Evolutionary conservation across 2,329 filamentous ascomycete genomes (phyloP), one percentile per base, ranked within the genome.

Genomic region (Tolypocladium cylindrosporum): DNA sequence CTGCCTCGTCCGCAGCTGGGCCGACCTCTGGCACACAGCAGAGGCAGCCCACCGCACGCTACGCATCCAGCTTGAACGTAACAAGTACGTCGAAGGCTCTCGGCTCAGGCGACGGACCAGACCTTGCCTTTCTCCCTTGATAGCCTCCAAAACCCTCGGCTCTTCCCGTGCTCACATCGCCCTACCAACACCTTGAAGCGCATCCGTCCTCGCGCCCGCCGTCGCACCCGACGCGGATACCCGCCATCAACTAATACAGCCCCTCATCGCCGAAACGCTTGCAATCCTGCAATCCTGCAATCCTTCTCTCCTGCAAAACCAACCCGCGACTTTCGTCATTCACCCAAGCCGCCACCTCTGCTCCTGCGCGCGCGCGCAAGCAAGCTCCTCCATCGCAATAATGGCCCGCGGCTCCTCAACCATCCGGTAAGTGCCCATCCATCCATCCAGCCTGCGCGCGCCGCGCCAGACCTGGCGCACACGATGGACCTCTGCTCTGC

Each of bases 321-420:
- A 31, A 16, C 21, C 24, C 24, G 4, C 43, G 24, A 24, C 21
- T 11, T 14, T 50, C 45, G 45, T 34, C 27, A 16, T 16, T 34
- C 34, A 31, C 14, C 31, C 24, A 3, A 8, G 19, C 48, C 31
- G 31, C 48, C 31, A 14, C 31, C 9, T 36, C 19, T 36, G 19
- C 19, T 37, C 45, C 31, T 36, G 19, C 48, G 31, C 48, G 19
- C 48, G 42, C 21, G 31, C 31, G 31, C 19, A 36, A 52, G 5
- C 48, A 19, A 21, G 7, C 31, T 36, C 31, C 48, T 21, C 27
- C n/a, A 40, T 21, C 52, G 51, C 56, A 54, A 36, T 21, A 45
- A 57, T 57, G 56, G 56, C 56, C 5, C 56, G 55, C 48, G n/a
- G 36, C 48, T 57, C 59, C 50, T 61, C 59, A n/a, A 56, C 59